Conservation (phyloP, 1,284 basidiomycete genomes). For the Ganoderma resinaceum region DNA sequence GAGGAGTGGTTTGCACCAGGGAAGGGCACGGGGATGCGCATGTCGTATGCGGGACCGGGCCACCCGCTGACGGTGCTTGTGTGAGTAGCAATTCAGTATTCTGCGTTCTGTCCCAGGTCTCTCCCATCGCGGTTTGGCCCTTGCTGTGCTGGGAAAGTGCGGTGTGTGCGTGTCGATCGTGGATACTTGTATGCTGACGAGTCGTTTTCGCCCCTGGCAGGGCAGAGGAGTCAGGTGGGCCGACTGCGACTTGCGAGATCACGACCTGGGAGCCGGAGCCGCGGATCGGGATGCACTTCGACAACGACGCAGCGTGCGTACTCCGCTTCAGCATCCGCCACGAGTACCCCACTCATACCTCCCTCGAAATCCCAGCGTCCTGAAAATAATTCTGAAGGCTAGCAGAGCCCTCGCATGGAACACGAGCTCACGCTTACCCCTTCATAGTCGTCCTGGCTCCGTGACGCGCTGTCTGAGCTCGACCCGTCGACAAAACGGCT, state of each 20-base stretch:
- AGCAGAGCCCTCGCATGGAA: slow-evolving; percentile 14
- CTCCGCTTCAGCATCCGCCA: neutral
- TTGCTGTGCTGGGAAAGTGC: slow-evolving; percentile 12
- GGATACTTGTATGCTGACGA: neutral
- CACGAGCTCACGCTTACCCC: slow-evolving; percentile 3
- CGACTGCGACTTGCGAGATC: slow-evolving; percentile 90
- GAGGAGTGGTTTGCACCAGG: slow-evolving; percentile 64
- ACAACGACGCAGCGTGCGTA: slow-evolving; percentile 71
- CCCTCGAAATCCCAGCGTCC: slow-evolving; percentile 53
- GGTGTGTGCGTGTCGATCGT: neutral
- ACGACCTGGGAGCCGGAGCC: slow-evolving; percentile 87
- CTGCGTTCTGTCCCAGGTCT: neutral
- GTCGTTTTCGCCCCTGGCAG: slow-evolving; percentile 47
- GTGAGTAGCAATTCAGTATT: slow-evolving; percentile 47
- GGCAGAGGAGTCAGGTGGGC: slow-evolving; percentile 83
- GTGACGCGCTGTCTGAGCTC: slow-evolving; percentile 89
- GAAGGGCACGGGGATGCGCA: slow-evolving; percentile 83
- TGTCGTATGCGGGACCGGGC: slow-evolving; percentile 84
- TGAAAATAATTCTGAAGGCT: slow-evolving; percentile 90
- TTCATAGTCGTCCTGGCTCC: slow-evolving; percentile 85
- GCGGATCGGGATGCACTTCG: slow-evolving; percentile 81
- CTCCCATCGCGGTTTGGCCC: slow-evolving; percentile 42
- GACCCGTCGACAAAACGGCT: slow-evolving; percentile 86
- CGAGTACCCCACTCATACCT: slow-evolving; percentile 3
- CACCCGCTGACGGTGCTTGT: slow-evolving; percentile 82